These are phyloP conservation scores for Halophytophthora batemanensis DNA, from an alignment of 352 stramenopile species.

Conservation along the genomic window DNA sequence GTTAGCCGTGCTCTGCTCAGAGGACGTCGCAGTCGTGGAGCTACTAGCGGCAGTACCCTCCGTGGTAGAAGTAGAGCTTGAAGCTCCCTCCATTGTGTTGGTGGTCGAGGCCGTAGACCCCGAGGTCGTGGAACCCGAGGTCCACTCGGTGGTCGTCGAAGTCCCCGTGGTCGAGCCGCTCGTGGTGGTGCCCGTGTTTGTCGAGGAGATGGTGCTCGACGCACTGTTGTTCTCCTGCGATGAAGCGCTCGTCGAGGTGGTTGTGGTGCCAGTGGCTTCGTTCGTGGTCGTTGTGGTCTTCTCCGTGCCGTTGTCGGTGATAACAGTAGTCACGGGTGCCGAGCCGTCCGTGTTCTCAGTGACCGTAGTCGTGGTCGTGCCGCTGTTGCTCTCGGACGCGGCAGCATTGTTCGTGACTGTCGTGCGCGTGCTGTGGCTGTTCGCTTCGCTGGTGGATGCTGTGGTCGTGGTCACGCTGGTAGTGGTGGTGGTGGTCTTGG, in stretches of 20 bases:
- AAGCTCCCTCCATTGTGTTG: not conserved
- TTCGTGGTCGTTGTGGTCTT: constrained; percentile 17
- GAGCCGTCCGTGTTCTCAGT: constrained; percentile 10
- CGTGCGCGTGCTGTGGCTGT: constrained; percentile 2
- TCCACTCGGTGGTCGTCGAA: constrained; percentile 5
- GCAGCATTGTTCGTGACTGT: constrained; percentile 4
- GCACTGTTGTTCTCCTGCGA: not conserved
- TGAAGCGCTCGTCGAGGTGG: not conserved
- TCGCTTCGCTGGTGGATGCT: not conserved
- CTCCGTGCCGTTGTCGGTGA: constrained; percentile 16
- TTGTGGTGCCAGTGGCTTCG: not conserved
- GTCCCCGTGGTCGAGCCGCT: not conserved
- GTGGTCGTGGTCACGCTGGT: constrained; percentile 11
- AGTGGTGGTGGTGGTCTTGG: constrained; percentile 15
- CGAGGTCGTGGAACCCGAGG: not conserved
- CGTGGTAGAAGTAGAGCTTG: constrained; percentile 1
- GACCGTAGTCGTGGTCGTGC: constrained; percentile 13
- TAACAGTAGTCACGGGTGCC: constrained; percentile 16
- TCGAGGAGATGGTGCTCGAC: not conserved
- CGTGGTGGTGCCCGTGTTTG: not conserved
- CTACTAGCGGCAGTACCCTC: not conserved
- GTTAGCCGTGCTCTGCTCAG: not conserved
- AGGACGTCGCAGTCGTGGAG: not conserved
- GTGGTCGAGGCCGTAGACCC: not conserved
- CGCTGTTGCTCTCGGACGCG: constrained; percentile 4